Evolutionary conservation across 1,284 basidiomycete genomes (phyloP).

Genomic region (Xanthoconium separans): DNA sequence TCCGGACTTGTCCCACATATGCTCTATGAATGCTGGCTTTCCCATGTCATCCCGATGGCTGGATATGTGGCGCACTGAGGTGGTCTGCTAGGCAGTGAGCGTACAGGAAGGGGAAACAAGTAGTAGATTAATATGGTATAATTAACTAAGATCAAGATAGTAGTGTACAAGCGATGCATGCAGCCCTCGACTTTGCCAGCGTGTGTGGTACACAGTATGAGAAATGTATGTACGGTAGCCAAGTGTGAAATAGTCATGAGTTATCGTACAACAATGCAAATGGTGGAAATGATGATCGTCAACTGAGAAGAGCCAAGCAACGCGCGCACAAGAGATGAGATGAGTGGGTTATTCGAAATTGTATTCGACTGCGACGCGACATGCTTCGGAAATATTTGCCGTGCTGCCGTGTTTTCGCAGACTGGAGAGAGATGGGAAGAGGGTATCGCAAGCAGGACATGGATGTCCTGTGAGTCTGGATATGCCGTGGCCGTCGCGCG

Average conservation of each 20-base stretch:
- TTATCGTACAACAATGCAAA: slow-evolving; percentile 34
- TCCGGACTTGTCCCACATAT: slow-evolving; percentile 12
- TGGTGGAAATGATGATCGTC: slow-evolving; percentile 25
- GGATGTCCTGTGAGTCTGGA: slow-evolving; percentile 38
- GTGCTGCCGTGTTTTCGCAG: slow-evolving; percentile 58
- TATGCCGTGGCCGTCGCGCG: slow-evolving; percentile 35
- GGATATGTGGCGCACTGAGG: slow-evolving; percentile 1
- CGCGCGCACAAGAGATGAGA: no score
- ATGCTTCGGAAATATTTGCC: slow-evolving; percentile 58
- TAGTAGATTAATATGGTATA: slow-evolving; percentile 36
- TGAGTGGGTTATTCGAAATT: slow-evolving; percentile 51
- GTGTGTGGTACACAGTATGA: slow-evolving; percentile 20
- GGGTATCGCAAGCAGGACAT: slow-evolving; percentile 71
- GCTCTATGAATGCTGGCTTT: background rate
- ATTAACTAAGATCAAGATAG: slow-evolving; percentile 30
- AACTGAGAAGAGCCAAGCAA: background rate
- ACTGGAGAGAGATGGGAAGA: slow-evolving; percentile 54
- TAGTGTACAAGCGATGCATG: slow-evolving; percentile 31
- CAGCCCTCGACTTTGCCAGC: slow-evolving; percentile 15
- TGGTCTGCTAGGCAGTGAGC: background rate
- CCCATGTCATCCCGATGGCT: slow-evolving; percentile 8
- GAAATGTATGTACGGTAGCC: slow-evolving; percentile 30
- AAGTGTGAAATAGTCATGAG: slow-evolving; percentile 27
- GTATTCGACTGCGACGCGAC: slow-evolving; percentile 69
- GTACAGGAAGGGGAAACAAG: background rate